Evolutionary conservation across 805 yeast species (phyloP).

Genomic region (Saccharomycopsis babjevae): DNA sequence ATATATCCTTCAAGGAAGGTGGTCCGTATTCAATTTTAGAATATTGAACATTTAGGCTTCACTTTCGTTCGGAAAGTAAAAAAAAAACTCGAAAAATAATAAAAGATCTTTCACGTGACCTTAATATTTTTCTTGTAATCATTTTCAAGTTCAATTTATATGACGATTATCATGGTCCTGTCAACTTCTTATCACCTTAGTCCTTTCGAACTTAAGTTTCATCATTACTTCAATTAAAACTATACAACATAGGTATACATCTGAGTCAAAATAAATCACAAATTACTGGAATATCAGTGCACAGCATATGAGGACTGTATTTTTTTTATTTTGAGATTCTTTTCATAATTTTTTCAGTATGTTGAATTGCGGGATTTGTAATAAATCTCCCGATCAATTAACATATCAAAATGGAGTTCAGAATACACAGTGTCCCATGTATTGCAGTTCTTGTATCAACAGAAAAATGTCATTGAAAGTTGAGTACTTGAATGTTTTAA

Average conservation of each 20-base stretch:
- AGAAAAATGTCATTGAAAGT: constrained; percentile 2
- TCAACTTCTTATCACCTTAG: background rate
- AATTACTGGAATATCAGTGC: background rate
- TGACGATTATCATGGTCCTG: background rate
- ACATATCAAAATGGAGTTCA: background rate
- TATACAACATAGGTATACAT: too few relatives aligned
- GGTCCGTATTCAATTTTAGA: too few relatives aligned
- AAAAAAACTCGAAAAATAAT: background rate
- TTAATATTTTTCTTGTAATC: too few relatives aligned
- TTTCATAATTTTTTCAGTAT: background rate
- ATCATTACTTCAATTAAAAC: too few relatives aligned
- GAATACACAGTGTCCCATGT: constrained; percentile 2
- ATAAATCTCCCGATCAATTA: constrained; percentile 6
- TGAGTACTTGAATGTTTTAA: constrained; percentile 2
- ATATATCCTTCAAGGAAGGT: too few relatives aligned
- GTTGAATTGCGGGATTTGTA: constrained; percentile 11
- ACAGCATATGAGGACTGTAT: background rate
- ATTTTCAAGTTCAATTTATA: background rate
- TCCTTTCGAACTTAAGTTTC: too few relatives aligned
- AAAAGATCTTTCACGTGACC: too few relatives aligned
- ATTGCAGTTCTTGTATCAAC: constrained; percentile 9
- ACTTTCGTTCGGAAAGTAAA: too few relatives aligned
- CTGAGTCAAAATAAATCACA: background rate
- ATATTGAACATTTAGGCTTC: too few relatives aligned
- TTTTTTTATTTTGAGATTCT: background rate